phyloP scores from a whole-genome alignment of 2,329 filamentous ascomycete species.

The Pseudocercospora crystallina region DNA sequence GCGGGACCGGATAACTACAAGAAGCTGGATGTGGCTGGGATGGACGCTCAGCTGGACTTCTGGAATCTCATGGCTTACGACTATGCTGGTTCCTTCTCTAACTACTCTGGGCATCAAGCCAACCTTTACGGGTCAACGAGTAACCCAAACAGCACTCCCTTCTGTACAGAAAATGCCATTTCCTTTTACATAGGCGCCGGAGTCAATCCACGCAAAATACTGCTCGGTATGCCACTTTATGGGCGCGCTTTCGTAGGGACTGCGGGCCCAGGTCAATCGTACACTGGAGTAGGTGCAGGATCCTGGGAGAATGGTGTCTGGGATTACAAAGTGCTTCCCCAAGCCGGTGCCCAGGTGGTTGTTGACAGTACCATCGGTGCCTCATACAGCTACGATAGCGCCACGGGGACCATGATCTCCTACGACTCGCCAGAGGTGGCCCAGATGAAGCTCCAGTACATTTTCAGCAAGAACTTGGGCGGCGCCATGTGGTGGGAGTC shows the following conservation, averaged over 20 bases:
- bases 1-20: constrained; percentile 45
- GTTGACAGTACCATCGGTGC: constrained; percentile 67
- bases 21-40: constrained; percentile 41
- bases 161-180: constrained; percentile 71
- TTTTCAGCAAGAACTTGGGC: constrained; percentile 66
- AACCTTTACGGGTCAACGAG: constrained; percentile 65
- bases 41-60: constrained; percentile 47
- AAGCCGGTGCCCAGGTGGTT: constrained; percentile 62
- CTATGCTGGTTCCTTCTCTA: constrained; percentile 75
- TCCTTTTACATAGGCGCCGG: constrained; percentile 63
- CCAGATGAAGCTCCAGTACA: constrained; percentile 67
- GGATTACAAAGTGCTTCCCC: constrained; percentile 81
- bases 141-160: constrained; percentile 69
- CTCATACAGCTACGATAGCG: constrained; percentile 72
- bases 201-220: constrained; percentile 69
- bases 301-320: constrained; percentile 83
- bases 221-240: constrained; percentile 89
- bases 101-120: constrained; percentile 69
- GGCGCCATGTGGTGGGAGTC: constrained; percentile 99
- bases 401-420: constrained; percentile 66
- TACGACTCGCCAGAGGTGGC: constrained; percentile 72
- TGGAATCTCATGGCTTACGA: constrained; percentile 55
- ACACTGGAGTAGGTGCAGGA: constrained; percentile 70
- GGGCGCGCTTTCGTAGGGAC: constrained; percentile 81
- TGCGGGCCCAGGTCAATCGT: constrained; percentile 68